Conservation (phyloP, 306 rosid genomes). For the Rosa rugosa region DNA sequence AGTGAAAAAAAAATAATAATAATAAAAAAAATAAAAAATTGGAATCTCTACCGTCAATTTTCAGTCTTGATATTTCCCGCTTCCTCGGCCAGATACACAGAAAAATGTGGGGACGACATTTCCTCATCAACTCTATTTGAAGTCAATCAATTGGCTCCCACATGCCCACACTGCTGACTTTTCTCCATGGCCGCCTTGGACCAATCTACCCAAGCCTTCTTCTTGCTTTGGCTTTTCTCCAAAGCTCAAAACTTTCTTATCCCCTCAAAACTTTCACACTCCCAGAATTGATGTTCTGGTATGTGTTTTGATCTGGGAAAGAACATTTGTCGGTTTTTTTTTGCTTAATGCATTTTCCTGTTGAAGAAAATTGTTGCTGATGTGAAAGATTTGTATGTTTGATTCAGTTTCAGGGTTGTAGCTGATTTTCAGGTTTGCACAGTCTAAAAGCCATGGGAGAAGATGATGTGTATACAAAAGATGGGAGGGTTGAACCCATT, state of each 20-base stretch:
- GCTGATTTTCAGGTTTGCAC: neutral
- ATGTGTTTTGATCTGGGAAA: neutral
- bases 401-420: constrained; percentile 3
- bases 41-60: neutral
- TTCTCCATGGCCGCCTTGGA: too few relatives aligned
- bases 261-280: neutral
- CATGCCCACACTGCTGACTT: too few relatives aligned
- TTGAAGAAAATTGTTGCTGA: too few relatives aligned
- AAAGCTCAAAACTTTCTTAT: neutral
- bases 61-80: neutral
- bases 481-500: constrained; percentile 25
- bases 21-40: neutral
- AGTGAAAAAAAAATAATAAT: too few relatives aligned
- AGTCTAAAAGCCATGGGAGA: constrained; percentile 36
- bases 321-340: neutral
- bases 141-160: neutral
- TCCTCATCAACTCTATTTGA: neutral
- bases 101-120: neutral
- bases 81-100: neutral
- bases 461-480: constrained; percentile 25
- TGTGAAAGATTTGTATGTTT: neutral
- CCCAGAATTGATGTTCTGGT: neutral
- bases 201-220: too few relatives aligned
- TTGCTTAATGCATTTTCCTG: neutral
- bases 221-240: neutral